Evolutionary conservation across 257 asterid species (phyloP).

Genomic region (Lantana camara): DNA sequence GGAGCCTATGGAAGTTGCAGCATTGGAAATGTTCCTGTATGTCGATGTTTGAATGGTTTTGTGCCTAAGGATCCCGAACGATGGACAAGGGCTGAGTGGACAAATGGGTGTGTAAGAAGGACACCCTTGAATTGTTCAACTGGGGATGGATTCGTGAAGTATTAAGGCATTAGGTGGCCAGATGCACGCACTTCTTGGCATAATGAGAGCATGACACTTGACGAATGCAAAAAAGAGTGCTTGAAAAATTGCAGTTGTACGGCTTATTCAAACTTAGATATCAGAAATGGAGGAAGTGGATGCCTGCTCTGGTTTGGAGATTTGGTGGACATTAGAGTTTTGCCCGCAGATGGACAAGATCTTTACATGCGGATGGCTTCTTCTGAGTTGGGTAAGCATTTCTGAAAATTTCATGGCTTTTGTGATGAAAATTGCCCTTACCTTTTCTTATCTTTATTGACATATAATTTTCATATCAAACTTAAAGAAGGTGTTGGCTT

Average conservation of each 20-base stretch:
- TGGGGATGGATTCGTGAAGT: conserved; percentile 32
- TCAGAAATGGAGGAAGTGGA: conserved; percentile 34
- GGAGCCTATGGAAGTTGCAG: conserved; percentile 45
- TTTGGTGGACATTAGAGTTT: conserved; percentile 39
- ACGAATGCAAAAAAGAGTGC: conserved; percentile 42
- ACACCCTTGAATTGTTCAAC: conserved; percentile 22
- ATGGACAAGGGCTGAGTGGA: conserved; percentile 29
- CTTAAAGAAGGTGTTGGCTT: too few species aligned
- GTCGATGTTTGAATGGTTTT: conserved; percentile 45
- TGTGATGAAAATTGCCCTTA: too few species aligned
- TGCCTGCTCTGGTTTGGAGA: conserved; percentile 48
- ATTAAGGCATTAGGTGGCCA: conserved; percentile 36
- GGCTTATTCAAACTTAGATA: conserved; percentile 42
- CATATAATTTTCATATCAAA: too few species aligned
- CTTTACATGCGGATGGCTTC: conserved; percentile 40
- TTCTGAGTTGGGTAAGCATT: conserved; percentile 33
- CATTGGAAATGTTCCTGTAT: conserved; percentile 22
- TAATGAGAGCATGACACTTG: conserved; percentile 29
- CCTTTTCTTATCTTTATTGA: too few species aligned
- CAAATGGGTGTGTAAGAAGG: conserved; percentile 36
- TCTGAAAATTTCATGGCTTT: neutral
- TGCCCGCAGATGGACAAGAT: conserved; percentile 14
- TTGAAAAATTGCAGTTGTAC: conserved; percentile 40
- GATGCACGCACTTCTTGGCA: conserved; percentile 30
- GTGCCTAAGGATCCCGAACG: conserved; percentile 23